A percentile compares a stretch with the other conserved stretches of the same genome.
Conservation (phyloP, 176 grass and related monocot genomes). For the Alloteropsis semialata region DNA sequence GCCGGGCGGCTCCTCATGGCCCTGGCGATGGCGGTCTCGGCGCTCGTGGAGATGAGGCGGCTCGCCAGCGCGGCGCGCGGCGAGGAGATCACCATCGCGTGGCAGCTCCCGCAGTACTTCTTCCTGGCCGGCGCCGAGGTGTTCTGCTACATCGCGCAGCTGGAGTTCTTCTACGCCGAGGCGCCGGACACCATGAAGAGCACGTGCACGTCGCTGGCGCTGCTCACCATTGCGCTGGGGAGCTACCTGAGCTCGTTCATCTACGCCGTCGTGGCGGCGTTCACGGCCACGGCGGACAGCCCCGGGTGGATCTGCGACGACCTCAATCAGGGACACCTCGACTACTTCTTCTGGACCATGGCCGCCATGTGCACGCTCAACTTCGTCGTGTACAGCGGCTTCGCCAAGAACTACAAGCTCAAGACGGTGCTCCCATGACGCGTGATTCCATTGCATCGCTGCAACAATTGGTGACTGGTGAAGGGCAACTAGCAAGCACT, state of each 20-base stretch:
- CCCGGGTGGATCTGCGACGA: no score
- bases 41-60: conserved; percentile 51
- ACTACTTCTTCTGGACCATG: conserved; percentile 63
- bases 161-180: conserved; percentile 87
- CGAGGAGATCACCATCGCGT: conserved; percentile 46
- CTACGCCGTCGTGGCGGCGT: no score
- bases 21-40: conserved; percentile 46
- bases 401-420: conserved; percentile 65
- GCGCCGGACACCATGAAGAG: conserved; percentile 85
- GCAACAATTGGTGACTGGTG: no score
- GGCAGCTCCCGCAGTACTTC: conserved; percentile 78
- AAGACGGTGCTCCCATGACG: no score
- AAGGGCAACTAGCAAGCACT: no score
- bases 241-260: no score
- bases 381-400: conserved; percentile 44
- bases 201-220: no score
- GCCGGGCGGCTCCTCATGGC: conserved; percentile 59
- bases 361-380: conserved; percentile 43
- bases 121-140: conserved; percentile 58
- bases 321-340: no score
- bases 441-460: no score
- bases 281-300: no score
- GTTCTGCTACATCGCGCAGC: conserved; percentile 63
- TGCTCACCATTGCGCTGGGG: no score
- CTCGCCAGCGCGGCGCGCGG: conserved; percentile 23